Conservation (phyloP, 148 eudicot genomes). For the Nepenthes mirabilis region DNA sequence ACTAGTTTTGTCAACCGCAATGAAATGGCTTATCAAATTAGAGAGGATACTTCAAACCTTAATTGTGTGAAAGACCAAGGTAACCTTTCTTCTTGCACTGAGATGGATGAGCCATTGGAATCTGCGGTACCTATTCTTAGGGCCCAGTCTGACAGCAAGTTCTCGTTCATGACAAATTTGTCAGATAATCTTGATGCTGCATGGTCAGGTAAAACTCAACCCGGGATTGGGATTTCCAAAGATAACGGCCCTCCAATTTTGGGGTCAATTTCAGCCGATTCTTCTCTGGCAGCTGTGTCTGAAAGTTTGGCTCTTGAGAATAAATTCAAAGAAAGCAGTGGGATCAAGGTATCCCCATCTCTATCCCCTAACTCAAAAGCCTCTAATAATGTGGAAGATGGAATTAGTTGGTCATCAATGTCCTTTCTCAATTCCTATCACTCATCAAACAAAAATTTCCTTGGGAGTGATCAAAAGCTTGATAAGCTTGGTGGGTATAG, state of each 20-base stretch:
- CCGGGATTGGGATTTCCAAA: constrained; percentile 26
- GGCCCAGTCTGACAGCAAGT: constrained; percentile 60
- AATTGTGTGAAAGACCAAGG: constrained; percentile 13
- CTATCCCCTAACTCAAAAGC: constrained; percentile 32
- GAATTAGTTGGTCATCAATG: constrained; percentile 64
- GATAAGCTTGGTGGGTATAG: constrained; percentile 54
- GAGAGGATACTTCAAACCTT: constrained; percentile 11
- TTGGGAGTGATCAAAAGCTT: constrained; percentile 50
- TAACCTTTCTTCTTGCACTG: constrained; percentile 15
- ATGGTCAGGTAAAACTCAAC: constrained; percentile 74
- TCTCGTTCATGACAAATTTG: constrained; percentile 30
- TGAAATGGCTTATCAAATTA: constrained; percentile 18
- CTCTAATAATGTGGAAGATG: constrained; percentile 39
- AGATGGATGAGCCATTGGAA: constrained; percentile 17
- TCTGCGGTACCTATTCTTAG: constrained; percentile 30
- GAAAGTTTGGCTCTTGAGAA: constrained; percentile 44
- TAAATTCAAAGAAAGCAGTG: constrained; percentile 27
- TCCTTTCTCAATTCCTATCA: constrained; percentile 66
- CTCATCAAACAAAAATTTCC: constrained; percentile 49
- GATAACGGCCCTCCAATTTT: constrained; percentile 21
- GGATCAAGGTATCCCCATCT: constrained; percentile 21
- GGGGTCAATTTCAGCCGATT: constrained; percentile 40
- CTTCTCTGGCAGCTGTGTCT: constrained; percentile 26
- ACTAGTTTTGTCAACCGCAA: constrained; percentile 8
- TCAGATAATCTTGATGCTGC: constrained; percentile 87